phyloP scores from a whole-genome alignment of 768 basidiomycete species.

The Leccinum truebloodii region DNA sequence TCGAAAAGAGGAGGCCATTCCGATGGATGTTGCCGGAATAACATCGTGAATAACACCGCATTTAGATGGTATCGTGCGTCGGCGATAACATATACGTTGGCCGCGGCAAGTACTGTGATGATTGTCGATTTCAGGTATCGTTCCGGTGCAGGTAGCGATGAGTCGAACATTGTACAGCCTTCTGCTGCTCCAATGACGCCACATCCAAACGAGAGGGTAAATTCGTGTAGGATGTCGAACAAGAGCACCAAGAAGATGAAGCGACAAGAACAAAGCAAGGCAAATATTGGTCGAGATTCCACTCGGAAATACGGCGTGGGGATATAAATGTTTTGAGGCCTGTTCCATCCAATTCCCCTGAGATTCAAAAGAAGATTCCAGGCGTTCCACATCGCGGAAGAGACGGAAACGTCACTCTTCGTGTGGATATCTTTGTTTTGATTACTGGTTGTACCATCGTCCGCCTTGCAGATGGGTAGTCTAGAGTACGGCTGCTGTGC shows the following conservation, averaged over 20 bases:
- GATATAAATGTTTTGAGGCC: slow-evolving; percentile 3
- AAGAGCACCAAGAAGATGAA: slow-evolving; percentile 1
- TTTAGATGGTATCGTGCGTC: slow-evolving; percentile 42
- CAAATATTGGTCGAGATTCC: slow-evolving; percentile 22
- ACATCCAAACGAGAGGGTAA: slow-evolving; percentile 35
- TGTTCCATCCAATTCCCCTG: too few species aligned
- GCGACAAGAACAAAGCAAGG: slow-evolving; percentile 18
- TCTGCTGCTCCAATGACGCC: slow-evolving; percentile 36
- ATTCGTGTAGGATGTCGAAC: slow-evolving; percentile 6
- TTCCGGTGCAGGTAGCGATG: slow-evolving; percentile 32
- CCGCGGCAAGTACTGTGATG: slow-evolving; percentile 45
- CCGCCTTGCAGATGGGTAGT: slow-evolving; percentile 5
- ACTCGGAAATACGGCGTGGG: slow-evolving; percentile 14
- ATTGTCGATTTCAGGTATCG: slow-evolving; percentile 44
- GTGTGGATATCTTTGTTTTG: background rate
- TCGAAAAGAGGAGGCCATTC: slow-evolving; percentile 69
- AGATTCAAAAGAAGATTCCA: slow-evolving; percentile 14
- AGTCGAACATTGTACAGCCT: slow-evolving; percentile 41
- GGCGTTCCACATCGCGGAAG: slow-evolving; percentile 28
- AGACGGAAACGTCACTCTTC: slow-evolving; percentile 8
- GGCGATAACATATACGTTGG: slow-evolving; percentile 46
- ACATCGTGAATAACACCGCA: slow-evolving; percentile 44
- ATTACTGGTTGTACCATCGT: background rate
- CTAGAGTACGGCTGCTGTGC: slow-evolving; percentile 15
- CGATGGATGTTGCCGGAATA: slow-evolving; percentile 49